phyloP scores from a whole-genome alignment of 108 stramenopile genomes.

The Chaetoceros muelleri region DNA sequence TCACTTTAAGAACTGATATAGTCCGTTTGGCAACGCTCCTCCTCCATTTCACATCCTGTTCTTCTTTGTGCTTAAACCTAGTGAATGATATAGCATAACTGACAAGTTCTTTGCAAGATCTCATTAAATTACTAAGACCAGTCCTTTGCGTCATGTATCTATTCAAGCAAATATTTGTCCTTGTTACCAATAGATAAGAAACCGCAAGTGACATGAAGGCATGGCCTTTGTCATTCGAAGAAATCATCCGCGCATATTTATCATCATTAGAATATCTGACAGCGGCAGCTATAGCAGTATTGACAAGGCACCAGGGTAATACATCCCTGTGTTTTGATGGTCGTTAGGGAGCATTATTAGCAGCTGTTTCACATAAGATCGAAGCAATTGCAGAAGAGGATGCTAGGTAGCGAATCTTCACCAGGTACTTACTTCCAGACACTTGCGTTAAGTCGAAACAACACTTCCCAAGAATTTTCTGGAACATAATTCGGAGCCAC shows the following conservation, averaged over 20 bases:
- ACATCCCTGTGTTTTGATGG: too few species aligned
- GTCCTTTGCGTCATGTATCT: neutral
- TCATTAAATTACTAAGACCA: neutral
- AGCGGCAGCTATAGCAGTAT: neutral
- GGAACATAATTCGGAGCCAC: neutral
- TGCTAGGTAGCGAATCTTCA: too few species aligned
- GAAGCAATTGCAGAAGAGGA: too few species aligned
- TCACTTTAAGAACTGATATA: neutral
- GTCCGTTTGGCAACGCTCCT: neutral
- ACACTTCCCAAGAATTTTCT: neutral
- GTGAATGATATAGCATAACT: neutral
- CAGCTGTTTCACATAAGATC: too few species aligned
- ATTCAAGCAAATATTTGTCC: neutral
- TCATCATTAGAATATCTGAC: neutral
- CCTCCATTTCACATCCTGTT: neutral
- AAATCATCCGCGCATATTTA: too few species aligned
- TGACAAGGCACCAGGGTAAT: conserved; percentile 2
- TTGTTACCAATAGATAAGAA: neutral
- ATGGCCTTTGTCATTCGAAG: conserved; percentile 2
- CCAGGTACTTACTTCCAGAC: neutral
- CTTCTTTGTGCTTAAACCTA: neutral
- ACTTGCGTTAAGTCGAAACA: neutral
- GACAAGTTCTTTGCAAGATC: neutral
- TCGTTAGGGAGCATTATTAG: too few species aligned
- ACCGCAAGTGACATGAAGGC: neutral